Base-by-base conservation (phyloP, 2,329 filamentous ascomycete species). In the Aspergillus tubingensis region DNA sequence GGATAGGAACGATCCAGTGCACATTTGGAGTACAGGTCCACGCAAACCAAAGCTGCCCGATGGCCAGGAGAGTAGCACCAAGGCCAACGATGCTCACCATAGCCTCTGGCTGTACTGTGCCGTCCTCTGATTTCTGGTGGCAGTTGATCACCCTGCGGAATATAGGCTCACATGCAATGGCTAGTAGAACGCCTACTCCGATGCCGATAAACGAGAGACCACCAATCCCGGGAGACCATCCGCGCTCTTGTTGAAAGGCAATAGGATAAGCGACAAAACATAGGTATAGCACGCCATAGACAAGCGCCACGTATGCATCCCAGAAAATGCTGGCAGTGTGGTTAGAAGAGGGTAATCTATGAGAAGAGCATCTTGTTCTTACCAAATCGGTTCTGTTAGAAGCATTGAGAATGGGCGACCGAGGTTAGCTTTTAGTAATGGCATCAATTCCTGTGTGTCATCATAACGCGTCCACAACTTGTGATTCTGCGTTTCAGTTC, bases 181-280 rank as follows among this genome's bases (percentile, higher is more conserved):
- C 76, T 3, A 82, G 70, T 44, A 83, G 71, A 25, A 75, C 77
- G 32, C 85, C 85, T 19, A 84, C 74, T 2, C 84, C 84, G 43
- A 88, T 86, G 11, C 90, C 92, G 5, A 88, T 69, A 73, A 95
- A 96, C 0, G 91, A 85, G 6, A 96, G 83, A 0, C 92, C 92
- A 0, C 87, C 85, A 41, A 89, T 77, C 0, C 89, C 87, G 0
- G 88, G 80, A 1, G 82, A 82, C 91, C 91, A 96, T 57, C 90
- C 90, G 11, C 92, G 88, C 57, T 85, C 73, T 53, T 88, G 79
- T 7, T 82, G 81, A 74, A 94, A 96, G 53, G 95, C 88, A 60
- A 95, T 88, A 0, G 92, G 92, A 72, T 95, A 95, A 8, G 91
- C 91, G 13, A 96, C 88, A 77, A 96, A 96, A 75, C 91, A 94